Conservation (phyloP, 1,284 basidiomycete species). For the Tausonia pullulans region DNA sequence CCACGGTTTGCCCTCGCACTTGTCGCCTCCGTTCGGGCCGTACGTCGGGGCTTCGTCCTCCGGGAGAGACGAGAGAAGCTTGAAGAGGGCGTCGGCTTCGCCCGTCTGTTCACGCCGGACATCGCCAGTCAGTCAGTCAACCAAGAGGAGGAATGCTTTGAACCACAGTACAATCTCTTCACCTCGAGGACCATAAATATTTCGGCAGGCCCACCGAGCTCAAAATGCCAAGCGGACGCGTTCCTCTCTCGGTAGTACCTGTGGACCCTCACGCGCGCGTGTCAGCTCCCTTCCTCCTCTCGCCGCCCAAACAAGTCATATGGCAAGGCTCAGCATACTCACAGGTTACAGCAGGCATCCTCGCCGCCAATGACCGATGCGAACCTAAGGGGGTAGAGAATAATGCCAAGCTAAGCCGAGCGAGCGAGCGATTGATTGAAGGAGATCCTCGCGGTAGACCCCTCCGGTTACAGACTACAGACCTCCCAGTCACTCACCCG, state of each 20-base stretch:
- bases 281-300: no score
- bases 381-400: not conserved
- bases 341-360: not conserved
- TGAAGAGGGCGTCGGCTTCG: not conserved
- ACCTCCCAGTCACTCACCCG: not conserved
- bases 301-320: no score
- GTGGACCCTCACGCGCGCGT: no score
- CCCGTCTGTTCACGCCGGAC: not conserved
- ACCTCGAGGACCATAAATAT: not conserved
- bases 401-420: no score
- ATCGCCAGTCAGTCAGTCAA: not conserved
- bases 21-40: not conserved
- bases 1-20: slow-evolving; percentile 8
- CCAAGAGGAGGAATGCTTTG: not conserved
- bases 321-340: not conserved
- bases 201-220: not conserved
- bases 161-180: not conserved
- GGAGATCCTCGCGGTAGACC: no score
- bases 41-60: not conserved
- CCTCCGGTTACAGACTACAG: no score
- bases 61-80: not conserved
- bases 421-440: no score
- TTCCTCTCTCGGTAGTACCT: no score
- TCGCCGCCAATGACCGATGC: not conserved
- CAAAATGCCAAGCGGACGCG: not conserved